Percentiles rank a stretch among this genome's conserved stretches.
Conservation (phyloP, 139 green algal genomes). For the Chlorella sp. region DNA sequence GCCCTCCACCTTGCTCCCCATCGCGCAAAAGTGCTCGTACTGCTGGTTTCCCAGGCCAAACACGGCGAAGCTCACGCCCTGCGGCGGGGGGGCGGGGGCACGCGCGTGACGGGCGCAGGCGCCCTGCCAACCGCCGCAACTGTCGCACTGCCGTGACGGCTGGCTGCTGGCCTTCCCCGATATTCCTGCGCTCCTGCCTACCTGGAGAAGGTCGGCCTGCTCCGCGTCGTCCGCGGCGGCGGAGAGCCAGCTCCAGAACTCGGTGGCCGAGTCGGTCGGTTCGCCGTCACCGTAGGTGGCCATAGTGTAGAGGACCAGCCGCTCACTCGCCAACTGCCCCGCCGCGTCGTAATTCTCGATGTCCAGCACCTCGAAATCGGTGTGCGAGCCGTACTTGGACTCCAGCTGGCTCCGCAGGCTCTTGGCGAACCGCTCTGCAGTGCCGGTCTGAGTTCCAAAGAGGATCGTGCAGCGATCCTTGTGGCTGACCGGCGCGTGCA, state of each 20-base stretch:
- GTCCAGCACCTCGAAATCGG: slow-evolving; percentile 68
- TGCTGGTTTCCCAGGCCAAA: slow-evolving; percentile 97
- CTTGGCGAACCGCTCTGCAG: slow-evolving; percentile 90
- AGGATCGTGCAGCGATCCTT: slow-evolving; percentile 46
- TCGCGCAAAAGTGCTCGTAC: slow-evolving; percentile 97
- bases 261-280: slow-evolving; percentile 88
- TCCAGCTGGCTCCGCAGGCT: slow-evolving; percentile 60
- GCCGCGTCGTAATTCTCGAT: slow-evolving; percentile 66
- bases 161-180: no score
- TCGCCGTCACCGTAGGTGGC: slow-evolving; percentile 98
- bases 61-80: slow-evolving; percentile 78
- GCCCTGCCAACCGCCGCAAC: no score
- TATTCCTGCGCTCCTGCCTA: background rate
- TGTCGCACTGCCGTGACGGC: no score
- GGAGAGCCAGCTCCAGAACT: slow-evolving; percentile 86
- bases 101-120: no score
- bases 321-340: slow-evolving; percentile 62
- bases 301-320: slow-evolving; percentile 81
- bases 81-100: no score
- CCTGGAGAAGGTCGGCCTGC: slow-evolving; percentile 54
- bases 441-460: slow-evolving; percentile 88
- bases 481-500: no score
- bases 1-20: slow-evolving; percentile 81
- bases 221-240: slow-evolving; percentile 57
- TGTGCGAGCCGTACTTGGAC: slow-evolving; percentile 59